Conservation (phyloP, 2,329 filamentous ascomycete genomes). For the Calonectria crousiana region DNA sequence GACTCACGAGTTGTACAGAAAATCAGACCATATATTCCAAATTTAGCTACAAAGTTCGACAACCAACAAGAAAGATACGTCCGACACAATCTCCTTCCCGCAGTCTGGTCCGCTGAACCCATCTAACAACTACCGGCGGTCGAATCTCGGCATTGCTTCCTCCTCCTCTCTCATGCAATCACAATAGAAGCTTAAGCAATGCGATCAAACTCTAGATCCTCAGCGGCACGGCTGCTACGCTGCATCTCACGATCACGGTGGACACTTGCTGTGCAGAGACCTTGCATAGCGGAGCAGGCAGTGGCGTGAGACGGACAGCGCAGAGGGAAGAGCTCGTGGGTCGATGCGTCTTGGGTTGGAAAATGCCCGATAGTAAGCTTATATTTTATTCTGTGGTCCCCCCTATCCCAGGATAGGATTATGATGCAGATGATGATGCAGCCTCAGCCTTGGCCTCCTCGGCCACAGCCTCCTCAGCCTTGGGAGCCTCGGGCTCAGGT, state of each 20-base stretch:
- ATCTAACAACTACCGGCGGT: not conserved
- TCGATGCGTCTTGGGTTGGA: not conserved
- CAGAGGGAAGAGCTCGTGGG: not conserved
- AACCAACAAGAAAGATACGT: not conserved
- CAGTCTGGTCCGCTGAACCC: not conserved
- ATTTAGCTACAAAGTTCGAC: not conserved
- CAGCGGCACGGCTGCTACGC: not conserved
- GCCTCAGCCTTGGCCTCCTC: not conserved
- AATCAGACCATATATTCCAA: not conserved
- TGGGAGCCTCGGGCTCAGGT: not conserved
- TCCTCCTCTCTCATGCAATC: not conserved
- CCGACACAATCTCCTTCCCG: not conserved
- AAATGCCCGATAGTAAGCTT: not conserved
- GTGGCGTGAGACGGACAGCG: not conserved
- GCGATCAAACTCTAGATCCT: not conserved
- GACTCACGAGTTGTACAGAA: not conserved
- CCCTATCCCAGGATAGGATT: not conserved
- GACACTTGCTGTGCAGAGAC: not conserved
- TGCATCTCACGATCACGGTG: not conserved
- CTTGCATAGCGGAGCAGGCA: not conserved
- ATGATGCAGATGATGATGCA: not conserved
- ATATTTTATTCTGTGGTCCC: slow-evolving; percentile 1
- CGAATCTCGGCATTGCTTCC: not conserved
- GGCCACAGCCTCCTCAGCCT: not conserved
- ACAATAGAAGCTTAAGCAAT: not conserved